A percentile compares a stretch with the other conserved stretches of the same genome.
These are phyloP conservation scores for Hypsizygus ulmarius DNA, from an alignment of 1,284 basidiomycete species.

Conservation along the genomic window DNA sequence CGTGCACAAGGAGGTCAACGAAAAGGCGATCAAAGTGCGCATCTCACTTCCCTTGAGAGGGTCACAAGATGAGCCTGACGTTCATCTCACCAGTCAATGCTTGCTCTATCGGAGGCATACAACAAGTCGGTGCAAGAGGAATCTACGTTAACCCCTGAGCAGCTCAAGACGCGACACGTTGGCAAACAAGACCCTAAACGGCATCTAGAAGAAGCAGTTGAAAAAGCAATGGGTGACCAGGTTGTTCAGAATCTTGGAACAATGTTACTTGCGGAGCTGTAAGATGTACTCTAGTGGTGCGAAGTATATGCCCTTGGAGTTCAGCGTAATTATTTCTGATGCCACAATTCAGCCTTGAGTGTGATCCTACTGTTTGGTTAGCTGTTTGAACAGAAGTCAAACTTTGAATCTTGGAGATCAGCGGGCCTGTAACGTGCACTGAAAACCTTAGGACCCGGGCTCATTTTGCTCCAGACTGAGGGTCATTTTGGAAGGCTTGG, in stretches of 20 bases:
- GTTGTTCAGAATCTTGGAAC: slow-evolving; percentile 92
- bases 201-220: slow-evolving; percentile 95
- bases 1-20: slow-evolving; percentile 81
- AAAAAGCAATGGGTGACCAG: slow-evolving; percentile 94
- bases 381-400: too few relatives aligned
- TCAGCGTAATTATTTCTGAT: slow-evolving; percentile 14
- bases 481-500: too few relatives aligned
- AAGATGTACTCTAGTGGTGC: slow-evolving; percentile 19
- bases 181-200: slow-evolving; percentile 98
- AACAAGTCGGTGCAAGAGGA: slow-evolving; percentile 97
- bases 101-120: slow-evolving; percentile 86
- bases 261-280: slow-evolving; percentile 87
- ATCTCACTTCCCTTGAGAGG: slow-evolving; percentile 6
- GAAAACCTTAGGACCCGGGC: too few relatives aligned
- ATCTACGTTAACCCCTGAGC: slow-evolving; percentile 84
- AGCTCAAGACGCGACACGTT: slow-evolving; percentile 94
- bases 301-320: slow-evolving; percentile 12
- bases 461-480: too few relatives aligned
- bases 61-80: slow-evolving; percentile 15
- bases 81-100: slow-evolving; percentile 71
- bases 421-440: too few relatives aligned
- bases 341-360: not conserved
- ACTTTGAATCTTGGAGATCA: too few relatives aligned
- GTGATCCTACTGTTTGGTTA: too few relatives aligned
- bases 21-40: slow-evolving; percentile 86